Evolutionary conservation across 257 asterid genomes (phyloP), one percentile per base, ranked within the genome.

Genomic region (Solanum chiquidenum): DNA sequence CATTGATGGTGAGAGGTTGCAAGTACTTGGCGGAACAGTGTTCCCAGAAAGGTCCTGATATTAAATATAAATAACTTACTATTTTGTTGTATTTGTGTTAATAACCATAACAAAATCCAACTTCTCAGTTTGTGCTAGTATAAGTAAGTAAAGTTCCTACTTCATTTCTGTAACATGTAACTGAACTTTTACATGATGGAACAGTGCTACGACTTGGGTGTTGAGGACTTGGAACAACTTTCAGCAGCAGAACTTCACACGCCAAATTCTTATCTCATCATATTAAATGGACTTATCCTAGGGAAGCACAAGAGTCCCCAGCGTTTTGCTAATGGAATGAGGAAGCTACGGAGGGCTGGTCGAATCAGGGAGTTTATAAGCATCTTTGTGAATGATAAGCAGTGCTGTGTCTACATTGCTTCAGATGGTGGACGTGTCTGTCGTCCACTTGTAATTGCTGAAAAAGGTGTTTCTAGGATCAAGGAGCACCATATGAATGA

Each of bases 381-480:
- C 96, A 95, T 97, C 87, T 97, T 94, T 77, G 95, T 93, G 91
- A 97, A 97, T 79, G 98, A 97, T 83, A 93, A 95, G 85, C 99
- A 97, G 99, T 92, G 91, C 42, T 97, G 96, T 93, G 98, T 95
- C 89, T 94, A 97, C 92, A 94, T 97, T 88, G 98, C 99, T 88
- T 97, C 99, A 18, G 99, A 95, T 93, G 99, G 99, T 79, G 98
- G 99, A 29, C 99, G 99, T 86, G 98, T 97, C 60, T 97, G 99
- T 89, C 99, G 99, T 89, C 99, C 99, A 12, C 93, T 97, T 88
- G 98, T 97, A 68, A 95, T 97, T 88, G 99, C 98, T 88, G 99
- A 95, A 87, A 94, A 93, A 85, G 99, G 99, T 80, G 93, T 95
- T 64, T 93, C 99, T 5, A 94, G 99, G 93, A 95, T 97, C 86